Conservation (phyloP, 805 yeast species). For the Yarrowia osloensis region DNA sequence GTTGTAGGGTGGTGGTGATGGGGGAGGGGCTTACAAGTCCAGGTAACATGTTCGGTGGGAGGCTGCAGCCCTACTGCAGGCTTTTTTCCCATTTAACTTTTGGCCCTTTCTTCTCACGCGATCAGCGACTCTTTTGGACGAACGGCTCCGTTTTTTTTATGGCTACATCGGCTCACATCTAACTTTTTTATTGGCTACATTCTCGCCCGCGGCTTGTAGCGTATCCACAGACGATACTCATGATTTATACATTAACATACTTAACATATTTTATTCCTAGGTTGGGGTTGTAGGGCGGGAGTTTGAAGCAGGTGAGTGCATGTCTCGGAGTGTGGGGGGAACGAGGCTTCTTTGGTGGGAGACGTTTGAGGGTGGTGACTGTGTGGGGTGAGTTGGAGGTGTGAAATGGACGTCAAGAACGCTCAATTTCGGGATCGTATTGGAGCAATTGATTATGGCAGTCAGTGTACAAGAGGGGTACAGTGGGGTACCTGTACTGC, state of each 20-base stretch:
- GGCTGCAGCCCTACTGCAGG: background rate
- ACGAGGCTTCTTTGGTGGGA: background rate
- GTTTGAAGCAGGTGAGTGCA: background rate
- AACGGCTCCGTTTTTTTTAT: background rate
- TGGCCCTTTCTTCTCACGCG: background rate
- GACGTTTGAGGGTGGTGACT: no score
- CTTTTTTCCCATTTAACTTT: background rate
- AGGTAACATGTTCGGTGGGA: background rate
- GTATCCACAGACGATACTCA: background rate
- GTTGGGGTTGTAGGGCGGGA: background rate
- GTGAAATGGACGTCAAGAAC: no score
- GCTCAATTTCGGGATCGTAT: no score
- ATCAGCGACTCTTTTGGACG: no score
- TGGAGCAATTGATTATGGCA: no score
- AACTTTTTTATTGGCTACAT: slow-evolving; percentile 5
- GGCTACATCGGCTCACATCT: background rate
- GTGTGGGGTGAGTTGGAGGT: no score
- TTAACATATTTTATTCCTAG: background rate
- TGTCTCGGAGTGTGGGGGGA: no score
- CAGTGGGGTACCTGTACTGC: no score
- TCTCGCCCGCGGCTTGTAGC: background rate
- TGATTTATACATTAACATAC: slow-evolving; percentile 19
- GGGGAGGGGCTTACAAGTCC: no score
- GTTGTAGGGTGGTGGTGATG: background rate
- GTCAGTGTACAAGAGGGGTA: no score